A percentile compares a stretch with the other conserved stretches of the same genome.
Conservation (phyloP, 2,329 filamentous ascomycete species). For the Lithohypha guttulata region DNA sequence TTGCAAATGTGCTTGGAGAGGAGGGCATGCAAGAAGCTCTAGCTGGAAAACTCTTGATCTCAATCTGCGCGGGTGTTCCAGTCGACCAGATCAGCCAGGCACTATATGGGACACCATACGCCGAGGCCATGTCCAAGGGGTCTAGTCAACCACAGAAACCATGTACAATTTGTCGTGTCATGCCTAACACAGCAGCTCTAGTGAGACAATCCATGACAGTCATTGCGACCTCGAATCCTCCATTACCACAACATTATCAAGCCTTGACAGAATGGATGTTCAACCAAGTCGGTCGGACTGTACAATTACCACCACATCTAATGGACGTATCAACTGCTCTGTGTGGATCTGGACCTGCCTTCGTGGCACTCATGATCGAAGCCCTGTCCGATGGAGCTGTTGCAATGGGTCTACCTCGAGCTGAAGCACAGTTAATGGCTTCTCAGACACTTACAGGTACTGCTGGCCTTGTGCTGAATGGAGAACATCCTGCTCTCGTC, state of each 20-base stretch:
- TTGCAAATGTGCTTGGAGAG: conserved; percentile 50
- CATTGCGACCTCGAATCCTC: conserved; percentile 48
- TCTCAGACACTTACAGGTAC: conserved; percentile 53
- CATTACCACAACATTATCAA: conserved; percentile 33
- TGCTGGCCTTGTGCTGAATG: conserved; percentile 45
- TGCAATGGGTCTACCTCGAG: conserved; percentile 50
- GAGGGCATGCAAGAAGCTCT: conserved; percentile 60
- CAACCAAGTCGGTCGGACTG: conserved; percentile 33
- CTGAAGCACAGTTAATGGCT: conserved; percentile 51
- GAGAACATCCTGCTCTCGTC: conserved; percentile 50
- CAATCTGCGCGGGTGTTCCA: conserved; percentile 68
- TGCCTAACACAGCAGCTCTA: conserved; percentile 74
- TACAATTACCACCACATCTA: conserved; percentile 15
- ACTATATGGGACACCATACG: conserved; percentile 32
- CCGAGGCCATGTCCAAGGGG: conserved; percentile 32
- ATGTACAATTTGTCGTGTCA: conserved; percentile 58
- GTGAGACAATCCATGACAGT: conserved; percentile 77
- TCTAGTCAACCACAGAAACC: conserved; percentile 16
- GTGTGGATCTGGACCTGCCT: conserved; percentile 48
- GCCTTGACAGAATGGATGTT: conserved; percentile 48
- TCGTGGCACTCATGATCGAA: conserved; percentile 50
- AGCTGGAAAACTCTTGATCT: conserved; percentile 68
- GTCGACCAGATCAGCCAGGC: conserved; percentile 55
- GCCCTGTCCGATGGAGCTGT: conserved; percentile 51
- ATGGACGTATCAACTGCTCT: conserved; percentile 24